Evolutionary conservation across 2,329 filamentous ascomycete species (phyloP), one percentile per base, ranked within the genome.

Genomic region (Cercospora sojina): DNA sequence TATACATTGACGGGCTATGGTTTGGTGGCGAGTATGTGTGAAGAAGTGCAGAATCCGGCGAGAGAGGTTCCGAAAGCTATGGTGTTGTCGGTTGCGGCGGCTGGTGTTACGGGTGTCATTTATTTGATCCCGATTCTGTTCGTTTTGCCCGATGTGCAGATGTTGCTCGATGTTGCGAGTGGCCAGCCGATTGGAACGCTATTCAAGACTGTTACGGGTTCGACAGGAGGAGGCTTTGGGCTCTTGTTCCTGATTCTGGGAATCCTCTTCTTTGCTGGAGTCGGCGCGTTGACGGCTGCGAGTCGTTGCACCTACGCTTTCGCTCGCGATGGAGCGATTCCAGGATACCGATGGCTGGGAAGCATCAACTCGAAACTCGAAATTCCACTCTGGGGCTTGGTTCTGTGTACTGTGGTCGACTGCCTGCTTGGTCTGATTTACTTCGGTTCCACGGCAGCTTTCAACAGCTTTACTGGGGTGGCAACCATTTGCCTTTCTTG

Each of bases 381-480:
- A 65, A 87, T 93, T 63, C 91, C 91, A 0, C 80, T 94, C 1
- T 87, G 84, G 82, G 90, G 88, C 1, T 83, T 93, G 6, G 80
- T 88, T 3, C 82, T 93, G 2, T 91, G 90, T 0, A 88, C 90
- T 0, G 74, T 83, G 0, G 86, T 93, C 51, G 88, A 91, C 76
- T 90, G 87, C 71, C 79, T 93, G 10, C 83, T 93, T 0, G 91
- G 90, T 0, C 83, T 91, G 70, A 92, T 93, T 77, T 93, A 91
- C 80, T 92, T 93, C 70, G 91, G 91, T 9, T 91, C 88, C 1
- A 85, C 86, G 0, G 89, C 90, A 0, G 91, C 91, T 0, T 93
- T 93, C 81, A 90, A 90, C 81, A 89, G 87, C 9, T 93, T 93
- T 78, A 93, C 90, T 0, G 90, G 90, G 29, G 90, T 92, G 0